Percentiles rank a stretch among this genome's conserved stretches.
Conservation (phyloP, 2,329 filamentous ascomycete species). For the Hypoxylon sp. region DNA sequence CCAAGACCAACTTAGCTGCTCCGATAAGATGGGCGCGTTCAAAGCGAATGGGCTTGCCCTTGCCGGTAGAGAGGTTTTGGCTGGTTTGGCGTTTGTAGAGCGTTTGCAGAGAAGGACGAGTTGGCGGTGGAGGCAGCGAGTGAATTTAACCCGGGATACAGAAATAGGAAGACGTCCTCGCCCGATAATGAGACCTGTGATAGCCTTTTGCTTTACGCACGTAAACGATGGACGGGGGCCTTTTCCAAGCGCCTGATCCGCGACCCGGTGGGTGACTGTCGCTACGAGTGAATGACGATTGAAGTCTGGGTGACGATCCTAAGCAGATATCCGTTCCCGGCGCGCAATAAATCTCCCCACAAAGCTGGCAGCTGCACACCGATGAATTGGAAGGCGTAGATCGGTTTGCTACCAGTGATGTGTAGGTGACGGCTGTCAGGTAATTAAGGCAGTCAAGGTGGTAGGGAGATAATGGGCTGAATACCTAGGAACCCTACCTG, state of each 20-base stretch:
- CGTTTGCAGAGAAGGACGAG: constrained; percentile 16
- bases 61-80: neutral
- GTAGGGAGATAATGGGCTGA: constrained; percentile 20
- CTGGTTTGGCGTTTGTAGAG: constrained; percentile 1
- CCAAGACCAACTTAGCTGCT: constrained; percentile 1
- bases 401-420: constrained; percentile 30
- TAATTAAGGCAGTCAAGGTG: constrained; percentile 20
- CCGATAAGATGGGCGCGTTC: neutral
- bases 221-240: constrained; percentile 5
- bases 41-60: neutral
- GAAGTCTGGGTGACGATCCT: constrained; percentile 21
- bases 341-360: constrained; percentile 16
- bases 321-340: constrained; percentile 25
- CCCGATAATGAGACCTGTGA: constrained; percentile 2
- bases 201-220: constrained; percentile 1
- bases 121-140: neutral
- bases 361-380: constrained; percentile 19
- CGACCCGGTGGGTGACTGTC: constrained; percentile 5
- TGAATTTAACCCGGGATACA: constrained; percentile 16
- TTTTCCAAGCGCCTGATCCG: neutral
- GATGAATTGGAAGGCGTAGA: constrained; percentile 24
- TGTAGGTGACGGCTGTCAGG: constrained; percentile 25
- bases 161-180: constrained; percentile 1
- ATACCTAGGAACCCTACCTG: constrained; percentile 29
- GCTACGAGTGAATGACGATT: constrained; percentile 19